These are phyloP conservation scores for Durusdinium trenchii DNA, from an alignment of 73 alveolate genomes.

Conservation along the genomic window DNA sequence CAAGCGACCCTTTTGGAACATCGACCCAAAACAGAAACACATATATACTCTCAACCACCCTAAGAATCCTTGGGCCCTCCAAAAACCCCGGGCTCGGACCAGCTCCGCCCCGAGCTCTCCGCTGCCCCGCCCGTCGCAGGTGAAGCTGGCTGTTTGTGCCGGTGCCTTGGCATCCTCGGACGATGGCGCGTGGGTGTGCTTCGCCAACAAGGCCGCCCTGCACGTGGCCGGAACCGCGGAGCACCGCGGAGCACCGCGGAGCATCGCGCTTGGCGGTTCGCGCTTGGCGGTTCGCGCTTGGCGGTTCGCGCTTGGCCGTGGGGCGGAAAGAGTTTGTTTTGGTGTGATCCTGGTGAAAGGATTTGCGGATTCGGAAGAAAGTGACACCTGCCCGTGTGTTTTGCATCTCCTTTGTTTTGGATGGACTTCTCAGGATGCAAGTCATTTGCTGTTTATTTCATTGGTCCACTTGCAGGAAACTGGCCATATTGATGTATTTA, in stretches of 20 bases:
- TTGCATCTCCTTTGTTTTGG: background rate
- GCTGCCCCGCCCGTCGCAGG: conserved; percentile 7
- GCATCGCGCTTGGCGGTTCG: no score
- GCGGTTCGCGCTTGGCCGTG: no score
- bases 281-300: no score
- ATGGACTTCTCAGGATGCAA: background rate
- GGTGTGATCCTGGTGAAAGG: no score
- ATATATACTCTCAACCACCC: no score
- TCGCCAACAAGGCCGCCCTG: conserved; percentile 51
- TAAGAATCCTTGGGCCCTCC: background rate
- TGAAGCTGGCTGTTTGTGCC: conserved; percentile 62
- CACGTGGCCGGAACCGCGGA: background rate
- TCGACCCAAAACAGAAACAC: background rate
- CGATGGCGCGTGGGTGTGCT: conserved; percentile 83
- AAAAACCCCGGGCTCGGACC: background rate
- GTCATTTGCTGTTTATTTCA: background rate
- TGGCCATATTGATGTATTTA: conserved; percentile 24
- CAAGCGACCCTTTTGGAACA: background rate
- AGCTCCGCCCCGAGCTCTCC: background rate
- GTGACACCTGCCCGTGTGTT: background rate
- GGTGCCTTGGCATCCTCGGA: conserved; percentile 83
- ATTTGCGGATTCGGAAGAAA: background rate
- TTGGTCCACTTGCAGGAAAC: conserved; percentile 38
- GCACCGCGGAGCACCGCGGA: no score
- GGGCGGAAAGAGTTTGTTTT: no score